Base-by-base conservation (phyloP, 306 rosid genomes). In the Cucumis sativus region DNA sequence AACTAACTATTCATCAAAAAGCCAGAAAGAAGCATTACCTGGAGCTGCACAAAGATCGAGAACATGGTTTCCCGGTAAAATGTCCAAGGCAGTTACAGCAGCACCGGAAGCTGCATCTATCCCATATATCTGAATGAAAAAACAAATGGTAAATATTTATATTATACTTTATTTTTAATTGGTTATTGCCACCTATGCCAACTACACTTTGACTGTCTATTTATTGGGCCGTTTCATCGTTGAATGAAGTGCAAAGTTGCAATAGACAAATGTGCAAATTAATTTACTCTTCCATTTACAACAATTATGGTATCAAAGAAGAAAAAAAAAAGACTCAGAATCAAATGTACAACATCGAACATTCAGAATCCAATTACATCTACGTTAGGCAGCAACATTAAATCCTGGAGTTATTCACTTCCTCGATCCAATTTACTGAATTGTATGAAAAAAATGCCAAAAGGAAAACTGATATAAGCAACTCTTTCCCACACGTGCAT, bases 11-110 rank as follows among this genome's bases (percentile, higher is more conserved):
- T 25, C 1, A 18, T 13, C 10, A 35, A 35, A 28, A 51, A 8
- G 60, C 25, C 18, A 40, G 52, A 51, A 67, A 11, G 0, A 47
- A 9, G 23, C 68, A 56, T 76, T 82, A 95, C 98, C 97, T 55
- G 97, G 98, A 71, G 97, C 98, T n/a, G 97, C 97, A 84, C 97
- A 94, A 11, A 94, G 96, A 85, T 94, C 98, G 76, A 94, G 94
- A 41, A 94, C 93, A 78, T 89, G 93, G 80, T 95, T 96, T 65
- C 97, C 97, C 3, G 87, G 78, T 60, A 87, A 87, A 81, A 95
- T 75, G 80, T 87, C 54, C 37, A 92, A 83, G 65, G 97, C 96
- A 71, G 78, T 82, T 80, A 95, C 97, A 72, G 97, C 99, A 80
- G 97, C 99, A 78, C 99, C 97, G 3, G 99, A 92, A 71, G 97